These are phyloP conservation scores for Penicillium sp. DNA, from an alignment of 2,329 filamentous ascomycete genomes.

Conservation along the genomic window DNA sequence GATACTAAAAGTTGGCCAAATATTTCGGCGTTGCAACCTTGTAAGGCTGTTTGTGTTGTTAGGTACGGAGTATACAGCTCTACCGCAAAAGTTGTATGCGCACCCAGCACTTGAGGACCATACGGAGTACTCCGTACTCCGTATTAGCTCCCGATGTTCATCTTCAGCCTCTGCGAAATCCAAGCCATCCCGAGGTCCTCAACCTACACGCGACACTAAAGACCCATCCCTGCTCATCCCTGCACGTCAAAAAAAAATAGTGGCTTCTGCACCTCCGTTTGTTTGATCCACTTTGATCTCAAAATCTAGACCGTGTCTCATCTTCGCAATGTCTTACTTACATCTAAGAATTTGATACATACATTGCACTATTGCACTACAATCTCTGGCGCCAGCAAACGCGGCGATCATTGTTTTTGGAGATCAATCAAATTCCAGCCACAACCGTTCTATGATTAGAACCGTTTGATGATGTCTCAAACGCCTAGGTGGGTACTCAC, in stretches of 20 bases:
- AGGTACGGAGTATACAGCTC: too few species aligned
- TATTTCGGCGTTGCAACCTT: too few species aligned
- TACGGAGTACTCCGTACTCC: too few species aligned
- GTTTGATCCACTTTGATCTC: conserved; percentile 4
- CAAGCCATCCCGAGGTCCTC: neutral
- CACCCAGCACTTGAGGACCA: too few species aligned
- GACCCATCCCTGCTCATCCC: neutral
- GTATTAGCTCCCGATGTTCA: too few species aligned
- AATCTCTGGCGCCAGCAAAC: neutral
- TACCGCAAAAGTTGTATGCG: too few species aligned
- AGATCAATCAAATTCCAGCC: neutral
- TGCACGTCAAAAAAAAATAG: conserved; percentile 6
- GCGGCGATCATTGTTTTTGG: neutral
- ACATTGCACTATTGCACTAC: neutral
- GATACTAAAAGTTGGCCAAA: too few species aligned
- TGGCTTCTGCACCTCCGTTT: conserved; percentile 2
- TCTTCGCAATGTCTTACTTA: conserved; percentile 1
- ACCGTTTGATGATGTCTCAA: neutral
- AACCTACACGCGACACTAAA: neutral
- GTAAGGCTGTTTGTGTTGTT: too few species aligned
- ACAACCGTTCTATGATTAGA: conserved; percentile 1
- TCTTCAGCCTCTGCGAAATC: too few species aligned
- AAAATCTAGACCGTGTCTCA: conserved; percentile 4
- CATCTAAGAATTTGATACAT: neutral
- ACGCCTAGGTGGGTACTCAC: neutral